Evolutionary conservation across 2,329 filamentous ascomycete species (phyloP).

Genomic region (Cytospora chrysosperma): DNA sequence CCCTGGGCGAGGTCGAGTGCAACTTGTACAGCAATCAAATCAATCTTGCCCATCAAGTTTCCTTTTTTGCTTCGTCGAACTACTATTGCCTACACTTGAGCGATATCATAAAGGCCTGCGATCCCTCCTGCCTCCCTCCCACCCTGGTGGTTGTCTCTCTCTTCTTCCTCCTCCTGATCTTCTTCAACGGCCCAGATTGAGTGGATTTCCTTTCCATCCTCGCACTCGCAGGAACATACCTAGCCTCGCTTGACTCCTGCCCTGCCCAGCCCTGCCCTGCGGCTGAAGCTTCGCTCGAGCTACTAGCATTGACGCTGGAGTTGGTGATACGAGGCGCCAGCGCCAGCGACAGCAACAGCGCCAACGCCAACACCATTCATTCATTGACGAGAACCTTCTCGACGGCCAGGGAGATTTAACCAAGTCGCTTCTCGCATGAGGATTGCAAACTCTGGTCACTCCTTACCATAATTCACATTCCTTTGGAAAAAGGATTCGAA

Average conservation of each 20-base stretch:
- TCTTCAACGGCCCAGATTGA: background rate
- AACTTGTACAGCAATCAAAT: no score
- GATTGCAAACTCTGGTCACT: background rate
- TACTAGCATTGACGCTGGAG: slow-evolving; percentile 8
- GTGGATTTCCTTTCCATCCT: background rate
- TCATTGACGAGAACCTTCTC: background rate
- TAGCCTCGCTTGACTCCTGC: background rate
- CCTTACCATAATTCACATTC: no score
- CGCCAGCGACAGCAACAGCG: background rate
- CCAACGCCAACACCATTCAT: background rate
- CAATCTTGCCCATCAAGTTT: no score
- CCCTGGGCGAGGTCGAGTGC: no score
- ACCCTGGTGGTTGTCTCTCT: background rate
- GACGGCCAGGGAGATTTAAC: background rate
- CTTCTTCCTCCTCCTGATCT: background rate
- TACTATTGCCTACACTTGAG: no score
- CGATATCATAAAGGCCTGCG: background rate
- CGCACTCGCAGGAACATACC: background rate
- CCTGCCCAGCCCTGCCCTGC: background rate
- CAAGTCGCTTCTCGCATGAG: background rate
- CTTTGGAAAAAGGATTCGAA: background rate
- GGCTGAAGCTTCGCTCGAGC: background rate
- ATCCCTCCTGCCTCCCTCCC: background rate
- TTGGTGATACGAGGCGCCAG: background rate
- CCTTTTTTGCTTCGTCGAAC: no score